phyloP scores from a whole-genome alignment of 768 basidiomycete species.

The Tulasnella sp. region DNA sequence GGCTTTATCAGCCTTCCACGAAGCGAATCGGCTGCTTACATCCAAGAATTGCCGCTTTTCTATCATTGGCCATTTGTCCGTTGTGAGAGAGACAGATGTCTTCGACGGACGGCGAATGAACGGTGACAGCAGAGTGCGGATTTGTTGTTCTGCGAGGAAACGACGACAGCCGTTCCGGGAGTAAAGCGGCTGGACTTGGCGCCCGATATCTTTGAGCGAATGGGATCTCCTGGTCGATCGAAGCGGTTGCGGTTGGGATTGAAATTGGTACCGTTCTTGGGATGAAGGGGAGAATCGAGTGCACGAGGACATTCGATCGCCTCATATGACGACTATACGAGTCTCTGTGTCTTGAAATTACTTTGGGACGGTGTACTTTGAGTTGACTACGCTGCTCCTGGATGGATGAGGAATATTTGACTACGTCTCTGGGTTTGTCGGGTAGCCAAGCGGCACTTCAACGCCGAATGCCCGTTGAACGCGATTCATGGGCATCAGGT shows the following conservation, averaged over 20 bases:
- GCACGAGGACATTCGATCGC: not conserved
- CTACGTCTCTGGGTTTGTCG: not conserved
- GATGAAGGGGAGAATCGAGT: not conserved
- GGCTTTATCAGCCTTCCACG: no score
- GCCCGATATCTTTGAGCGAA: not conserved
- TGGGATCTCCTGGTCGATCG: not conserved
- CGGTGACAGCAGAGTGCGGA: not conserved
- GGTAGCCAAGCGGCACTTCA: no score
- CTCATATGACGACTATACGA: not conserved
- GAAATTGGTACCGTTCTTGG: not conserved
- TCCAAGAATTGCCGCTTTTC: not conserved
- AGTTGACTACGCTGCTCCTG: not conserved
- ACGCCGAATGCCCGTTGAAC: not conserved
- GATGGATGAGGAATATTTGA: not conserved
- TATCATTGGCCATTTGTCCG: not conserved
- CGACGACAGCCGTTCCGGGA: not conserved
- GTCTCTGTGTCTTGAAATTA: not conserved
- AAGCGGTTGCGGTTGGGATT: not conserved
- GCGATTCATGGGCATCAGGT: not conserved
- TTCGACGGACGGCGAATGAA: not conserved
- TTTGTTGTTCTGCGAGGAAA: not conserved
- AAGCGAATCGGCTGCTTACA: no score
- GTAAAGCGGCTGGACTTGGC: not conserved
- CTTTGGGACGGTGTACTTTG: not conserved
- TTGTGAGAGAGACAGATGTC: not conserved